phyloP scores from a whole-genome alignment of 2,329 filamentous ascomycete species.

The Talaromyces pinophilus region DNA sequence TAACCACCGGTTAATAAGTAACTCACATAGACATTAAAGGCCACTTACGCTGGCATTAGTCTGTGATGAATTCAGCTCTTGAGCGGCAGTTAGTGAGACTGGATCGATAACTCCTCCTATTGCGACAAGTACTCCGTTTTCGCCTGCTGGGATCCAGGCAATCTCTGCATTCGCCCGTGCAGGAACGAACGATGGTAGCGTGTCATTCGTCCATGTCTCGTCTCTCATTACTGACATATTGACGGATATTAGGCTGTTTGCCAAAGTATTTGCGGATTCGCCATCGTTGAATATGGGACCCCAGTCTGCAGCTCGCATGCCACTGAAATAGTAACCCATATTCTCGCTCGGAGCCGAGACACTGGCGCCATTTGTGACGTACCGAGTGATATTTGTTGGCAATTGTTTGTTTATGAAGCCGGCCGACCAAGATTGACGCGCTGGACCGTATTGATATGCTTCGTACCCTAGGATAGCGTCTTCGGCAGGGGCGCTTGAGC shows the following conservation, averaged over 20 bases:
- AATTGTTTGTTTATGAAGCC: conserved; percentile 50
- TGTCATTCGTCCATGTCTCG: conserved; percentile 60
- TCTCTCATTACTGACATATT: conserved; percentile 57
- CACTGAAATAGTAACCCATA: conserved; percentile 70
- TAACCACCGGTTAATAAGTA: conserved; percentile 14
- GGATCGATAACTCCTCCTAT: conserved; percentile 43
- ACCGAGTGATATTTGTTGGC: conserved; percentile 56
- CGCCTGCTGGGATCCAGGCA: conserved; percentile 58
- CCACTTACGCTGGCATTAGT: conserved; percentile 28
- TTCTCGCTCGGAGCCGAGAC: conserved; percentile 69
- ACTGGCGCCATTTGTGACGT: conserved; percentile 65
- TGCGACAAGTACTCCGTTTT: conserved; percentile 41
- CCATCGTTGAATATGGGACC: conserved; percentile 51
- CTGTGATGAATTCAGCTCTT: conserved; percentile 23
- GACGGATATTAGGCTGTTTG: conserved; percentile 61
- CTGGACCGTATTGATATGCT: conserved; percentile 54
- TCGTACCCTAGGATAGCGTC: conserved; percentile 56
- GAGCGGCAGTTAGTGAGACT: conserved; percentile 22
- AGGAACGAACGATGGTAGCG: conserved; percentile 53
- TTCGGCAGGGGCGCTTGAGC: conserved; percentile 42
- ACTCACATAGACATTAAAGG: not conserved
- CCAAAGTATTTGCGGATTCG: conserved; percentile 43
- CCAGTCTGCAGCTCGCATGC: conserved; percentile 55
- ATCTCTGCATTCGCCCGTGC: conserved; percentile 65
- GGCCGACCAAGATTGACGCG: conserved; percentile 46